Conservation (phyloP, 176 grass and related monocot genomes). For the Thinopyrum elongatum region DNA sequence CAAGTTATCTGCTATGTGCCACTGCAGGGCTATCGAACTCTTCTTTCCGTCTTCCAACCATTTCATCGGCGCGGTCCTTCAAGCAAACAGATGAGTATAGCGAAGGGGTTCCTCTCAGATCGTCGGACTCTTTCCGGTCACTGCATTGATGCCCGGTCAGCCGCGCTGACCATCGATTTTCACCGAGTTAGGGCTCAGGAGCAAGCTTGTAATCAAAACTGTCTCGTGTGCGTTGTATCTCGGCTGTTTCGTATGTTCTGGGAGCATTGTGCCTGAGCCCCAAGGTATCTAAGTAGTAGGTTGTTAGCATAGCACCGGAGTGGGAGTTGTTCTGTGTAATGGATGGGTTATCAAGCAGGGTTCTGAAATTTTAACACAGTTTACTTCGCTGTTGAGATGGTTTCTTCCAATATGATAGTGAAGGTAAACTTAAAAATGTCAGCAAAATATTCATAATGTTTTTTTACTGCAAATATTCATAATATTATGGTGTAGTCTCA, state of each 20-base stretch:
- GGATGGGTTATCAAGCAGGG: not conserved
- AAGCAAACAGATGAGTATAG: slow-evolving; percentile 46
- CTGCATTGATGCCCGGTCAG: not conserved
- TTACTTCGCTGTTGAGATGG: not conserved
- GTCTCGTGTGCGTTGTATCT: not conserved
- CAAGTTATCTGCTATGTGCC: not conserved
- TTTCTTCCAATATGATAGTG: too few relatives aligned
- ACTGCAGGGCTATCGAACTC: slow-evolving; percentile 18
- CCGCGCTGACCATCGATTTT: not conserved
- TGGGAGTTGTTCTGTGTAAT: not conserved
- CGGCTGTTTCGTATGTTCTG: not conserved
- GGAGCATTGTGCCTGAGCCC: not conserved
- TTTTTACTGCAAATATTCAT: too few relatives aligned
- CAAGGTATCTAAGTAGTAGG: not conserved
- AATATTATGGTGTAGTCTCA: too few relatives aligned
- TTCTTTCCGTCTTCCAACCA: slow-evolving; percentile 39
- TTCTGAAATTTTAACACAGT: too few relatives aligned
- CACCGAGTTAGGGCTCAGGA: not conserved
- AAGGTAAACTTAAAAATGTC: too few relatives aligned
- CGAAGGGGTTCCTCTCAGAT: slow-evolving; percentile 64
- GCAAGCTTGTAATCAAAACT: not conserved
- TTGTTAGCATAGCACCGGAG: not conserved
- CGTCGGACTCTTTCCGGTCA: slow-evolving; percentile 44
- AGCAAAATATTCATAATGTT: too few relatives aligned
- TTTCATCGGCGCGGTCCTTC: slow-evolving; percentile 19